phyloP scores from a whole-genome alignment of 2,329 filamentous ascomycete species.

The Podosphaera fusca region DNA sequence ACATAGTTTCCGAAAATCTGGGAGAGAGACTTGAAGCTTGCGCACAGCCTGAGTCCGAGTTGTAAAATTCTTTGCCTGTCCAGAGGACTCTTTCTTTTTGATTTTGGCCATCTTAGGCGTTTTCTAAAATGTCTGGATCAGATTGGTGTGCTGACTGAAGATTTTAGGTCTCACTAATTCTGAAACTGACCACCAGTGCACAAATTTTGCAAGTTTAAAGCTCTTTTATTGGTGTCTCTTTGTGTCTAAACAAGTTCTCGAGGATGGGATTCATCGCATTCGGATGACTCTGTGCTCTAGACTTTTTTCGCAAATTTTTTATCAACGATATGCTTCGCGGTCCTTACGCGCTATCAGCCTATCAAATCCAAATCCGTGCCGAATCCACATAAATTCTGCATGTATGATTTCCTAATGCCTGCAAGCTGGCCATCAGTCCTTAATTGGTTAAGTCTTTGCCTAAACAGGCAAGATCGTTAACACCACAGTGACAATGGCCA shows the following conservation, averaged over 20 bases:
- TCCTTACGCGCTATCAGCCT: too few relatives aligned
- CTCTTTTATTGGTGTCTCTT: not conserved
- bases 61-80: conserved; percentile 94
- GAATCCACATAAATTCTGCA: too few relatives aligned
- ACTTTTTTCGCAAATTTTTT: too few relatives aligned
- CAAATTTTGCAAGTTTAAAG: not conserved
- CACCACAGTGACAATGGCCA: too few relatives aligned
- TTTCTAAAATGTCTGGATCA: conserved; percentile 9
- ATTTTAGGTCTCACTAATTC: not conserved
- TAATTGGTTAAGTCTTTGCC: too few relatives aligned
- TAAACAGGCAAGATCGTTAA: too few relatives aligned
- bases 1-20: conserved; percentile 92
- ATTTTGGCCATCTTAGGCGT: conserved; percentile 40
- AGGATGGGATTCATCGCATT: too few relatives aligned
- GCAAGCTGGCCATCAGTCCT: too few relatives aligned
- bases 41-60: conserved; percentile 91
- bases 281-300: too few relatives aligned
- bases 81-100: conserved; percentile 74
- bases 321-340: too few relatives aligned
- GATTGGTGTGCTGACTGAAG: not conserved
- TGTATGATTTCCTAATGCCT: too few relatives aligned
- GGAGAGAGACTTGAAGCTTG: conserved; percentile 90
- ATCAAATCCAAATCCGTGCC: too few relatives aligned
- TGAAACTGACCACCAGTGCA: not conserved
- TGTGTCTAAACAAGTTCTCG: not conserved